A percentile compares a stretch with the other conserved stretches of the same genome.
Conservation (phyloP, 129 eudicot genomes). For the Flaveria trinervia region DNA sequence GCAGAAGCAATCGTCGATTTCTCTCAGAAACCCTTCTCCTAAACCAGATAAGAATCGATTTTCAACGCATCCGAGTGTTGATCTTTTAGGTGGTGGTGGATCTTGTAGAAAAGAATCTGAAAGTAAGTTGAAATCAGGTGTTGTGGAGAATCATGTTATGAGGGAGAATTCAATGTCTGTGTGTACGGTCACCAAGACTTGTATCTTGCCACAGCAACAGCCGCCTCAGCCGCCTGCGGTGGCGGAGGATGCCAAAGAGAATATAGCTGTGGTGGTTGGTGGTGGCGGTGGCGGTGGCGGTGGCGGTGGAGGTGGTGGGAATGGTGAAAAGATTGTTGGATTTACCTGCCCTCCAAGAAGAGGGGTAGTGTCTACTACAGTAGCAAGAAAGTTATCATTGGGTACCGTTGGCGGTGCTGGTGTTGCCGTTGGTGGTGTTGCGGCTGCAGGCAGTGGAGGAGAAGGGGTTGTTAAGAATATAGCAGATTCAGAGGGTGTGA, state of each 20-base stretch:
- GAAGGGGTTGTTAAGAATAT: constrained; percentile 32
- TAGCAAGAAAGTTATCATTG: constrained; percentile 68
- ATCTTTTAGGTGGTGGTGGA: constrained; percentile 34
- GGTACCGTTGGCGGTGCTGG: constrained; percentile 28
- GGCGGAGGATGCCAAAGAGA: constrained; percentile 49
- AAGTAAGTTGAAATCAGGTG: constrained; percentile 14
- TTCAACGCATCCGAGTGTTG: constrained; percentile 51
- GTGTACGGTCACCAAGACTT: constrained; percentile 42
- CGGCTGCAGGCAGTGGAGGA: constrained; percentile 14
- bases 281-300: constrained; percentile 29
- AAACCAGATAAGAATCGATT: constrained; percentile 35
- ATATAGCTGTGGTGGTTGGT: constrained; percentile 30
- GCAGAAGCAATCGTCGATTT: constrained; percentile 55
- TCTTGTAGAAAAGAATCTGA: constrained; percentile 37
- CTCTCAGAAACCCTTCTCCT: constrained; percentile 37
- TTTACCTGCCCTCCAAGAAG: constrained; percentile 55
- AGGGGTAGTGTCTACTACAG: constrained; percentile 37
- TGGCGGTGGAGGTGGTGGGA: too few relatives aligned
- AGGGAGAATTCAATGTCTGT: constrained; percentile 47
- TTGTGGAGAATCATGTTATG: constrained; percentile 43
- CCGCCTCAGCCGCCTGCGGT: not conserved
- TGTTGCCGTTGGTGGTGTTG: not conserved
- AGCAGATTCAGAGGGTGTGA: constrained; percentile 41
- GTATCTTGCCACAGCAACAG: constrained; percentile 47
- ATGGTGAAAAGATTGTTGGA: constrained; percentile 50